Conservation (phyloP, 1,139 yeast genomes). For the Wickerhamomyces sp. region DNA sequence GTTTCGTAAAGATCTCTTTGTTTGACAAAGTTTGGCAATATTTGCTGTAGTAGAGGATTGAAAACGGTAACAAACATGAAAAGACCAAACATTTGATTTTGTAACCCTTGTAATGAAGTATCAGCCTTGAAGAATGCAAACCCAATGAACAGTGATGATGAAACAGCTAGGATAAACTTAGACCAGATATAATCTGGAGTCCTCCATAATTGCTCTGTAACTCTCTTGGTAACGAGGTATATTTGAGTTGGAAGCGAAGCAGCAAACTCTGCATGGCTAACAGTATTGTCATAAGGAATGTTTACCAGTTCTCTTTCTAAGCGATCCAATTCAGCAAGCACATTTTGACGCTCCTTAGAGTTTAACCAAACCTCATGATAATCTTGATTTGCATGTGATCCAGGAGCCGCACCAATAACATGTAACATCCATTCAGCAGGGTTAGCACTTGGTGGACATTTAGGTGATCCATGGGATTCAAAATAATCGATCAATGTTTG, state of each 20-base stretch:
- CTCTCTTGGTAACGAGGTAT: constrained; percentile 45
- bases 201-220: constrained; percentile 63
- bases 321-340: constrained; percentile 34
- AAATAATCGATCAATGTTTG: constrained; percentile 57
- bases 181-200: constrained; percentile 65
- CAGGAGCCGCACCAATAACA: constrained; percentile 80
- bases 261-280: constrained; percentile 27
- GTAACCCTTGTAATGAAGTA: constrained; percentile 52
- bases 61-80: constrained; percentile 66
- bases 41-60: constrained; percentile 64
- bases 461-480: constrained; percentile 61
- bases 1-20: constrained; percentile 83
- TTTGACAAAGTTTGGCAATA: constrained; percentile 62
- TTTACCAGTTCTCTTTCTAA: constrained; percentile 37
- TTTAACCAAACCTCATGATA: constrained; percentile 61
- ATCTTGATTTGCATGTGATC: constrained; percentile 60
- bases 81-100: constrained; percentile 62
- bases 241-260: constrained; percentile 45
- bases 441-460: constrained; percentile 61
- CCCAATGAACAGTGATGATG: constrained; percentile 48
- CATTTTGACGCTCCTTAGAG: constrained; percentile 46
- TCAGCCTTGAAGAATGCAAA: constrained; percentile 60
- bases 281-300: constrained; percentile 19
- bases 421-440: constrained; percentile 85
- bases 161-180: constrained; percentile 45